phyloP scores from a whole-genome alignment of 2,329 filamentous ascomycete genomes.

The Fusarium buharicum region DNA sequence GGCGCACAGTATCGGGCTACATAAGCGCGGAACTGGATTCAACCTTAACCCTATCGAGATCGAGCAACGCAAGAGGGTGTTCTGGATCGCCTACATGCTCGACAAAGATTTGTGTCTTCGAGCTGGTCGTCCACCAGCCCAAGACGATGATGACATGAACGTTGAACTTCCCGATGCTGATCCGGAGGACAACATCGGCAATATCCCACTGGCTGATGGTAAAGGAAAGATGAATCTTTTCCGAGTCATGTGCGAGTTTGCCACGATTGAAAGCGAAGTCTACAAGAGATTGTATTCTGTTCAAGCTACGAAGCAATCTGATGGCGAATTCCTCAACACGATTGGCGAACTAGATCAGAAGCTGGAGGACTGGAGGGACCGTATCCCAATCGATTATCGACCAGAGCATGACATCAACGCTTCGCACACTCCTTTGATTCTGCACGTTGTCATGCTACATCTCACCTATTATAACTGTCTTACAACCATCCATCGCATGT shows the following conservation, averaged over 20 bases:
- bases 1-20: slow-evolving; percentile 92
- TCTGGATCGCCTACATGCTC: slow-evolving; percentile 73
- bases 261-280: slow-evolving; percentile 90
- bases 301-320: slow-evolving; percentile 88
- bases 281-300: slow-evolving; percentile 95
- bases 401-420: slow-evolving; percentile 97
- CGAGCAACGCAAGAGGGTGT: slow-evolving; percentile 80
- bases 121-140: slow-evolving; percentile 68
- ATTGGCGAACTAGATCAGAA: slow-evolving; percentile 93
- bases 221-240: slow-evolving; percentile 96
- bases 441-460: slow-evolving; percentile 93
- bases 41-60: slow-evolving; percentile 93
- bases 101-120: slow-evolving; percentile 72
- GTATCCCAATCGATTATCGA: slow-evolving; percentile 94
- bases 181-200: slow-evolving; percentile 91
- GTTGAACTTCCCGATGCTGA: slow-evolving; percentile 93
- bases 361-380: slow-evolving; percentile 95
- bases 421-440: slow-evolving; percentile 88
- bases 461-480: slow-evolving; percentile 98
- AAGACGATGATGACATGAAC: slow-evolving; percentile 83
- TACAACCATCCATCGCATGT: slow-evolving; percentile 98
- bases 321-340: slow-evolving; percentile 91
- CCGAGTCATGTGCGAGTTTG: slow-evolving; percentile 89
- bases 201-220: slow-evolving; percentile 88
- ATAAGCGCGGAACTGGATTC: slow-evolving; percentile 92